These are phyloP conservation scores for Penicillium arizonense DNA, from an alignment of 495 filamentous ascomycete genomes.

Conservation along the genomic window DNA sequence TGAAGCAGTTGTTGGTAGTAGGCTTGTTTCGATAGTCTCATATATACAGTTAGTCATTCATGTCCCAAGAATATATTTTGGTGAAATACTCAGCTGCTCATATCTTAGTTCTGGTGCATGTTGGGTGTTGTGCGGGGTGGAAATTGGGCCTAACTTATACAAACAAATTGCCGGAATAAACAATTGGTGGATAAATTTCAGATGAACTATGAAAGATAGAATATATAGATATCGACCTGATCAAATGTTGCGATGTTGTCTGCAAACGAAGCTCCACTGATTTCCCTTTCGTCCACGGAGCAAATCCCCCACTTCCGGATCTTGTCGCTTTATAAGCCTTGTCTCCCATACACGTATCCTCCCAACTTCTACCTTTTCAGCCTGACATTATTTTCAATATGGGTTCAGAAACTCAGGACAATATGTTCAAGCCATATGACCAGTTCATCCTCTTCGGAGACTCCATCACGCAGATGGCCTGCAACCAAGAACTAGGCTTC, in stretches of 20 bases:
- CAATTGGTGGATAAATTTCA: conserved; percentile 16
- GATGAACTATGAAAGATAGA: not conserved
- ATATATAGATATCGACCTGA: too few species aligned
- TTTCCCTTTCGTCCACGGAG: conserved; percentile 20
- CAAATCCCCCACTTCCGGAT: conserved; percentile 9
- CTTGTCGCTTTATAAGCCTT: conserved; percentile 8
- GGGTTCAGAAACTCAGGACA: not conserved
- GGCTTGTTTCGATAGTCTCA: too few species aligned
- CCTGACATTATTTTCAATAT: not conserved
- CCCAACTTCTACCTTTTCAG: not conserved
- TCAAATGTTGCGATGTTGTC: not conserved
- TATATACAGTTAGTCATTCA: too few species aligned
- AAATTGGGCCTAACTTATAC: not conserved
- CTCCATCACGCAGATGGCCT: conserved; percentile 68
- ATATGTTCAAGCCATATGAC: conserved; percentile 46
- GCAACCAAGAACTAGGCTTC: conserved; percentile 59
- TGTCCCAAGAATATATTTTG: too few species aligned
- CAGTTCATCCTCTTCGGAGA: conserved; percentile 83
- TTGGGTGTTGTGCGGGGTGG: too few species aligned
- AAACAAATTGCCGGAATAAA: not conserved
- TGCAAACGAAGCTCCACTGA: conserved; percentile 9
- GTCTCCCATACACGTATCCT: not conserved
- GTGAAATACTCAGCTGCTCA: too few species aligned
- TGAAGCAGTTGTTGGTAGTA: too few species aligned
- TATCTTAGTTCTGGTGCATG: too few species aligned